These are phyloP conservation scores for Beauveria varroae DNA, from an alignment of 2,329 filamentous ascomycete species.

Conservation along the genomic window DNA sequence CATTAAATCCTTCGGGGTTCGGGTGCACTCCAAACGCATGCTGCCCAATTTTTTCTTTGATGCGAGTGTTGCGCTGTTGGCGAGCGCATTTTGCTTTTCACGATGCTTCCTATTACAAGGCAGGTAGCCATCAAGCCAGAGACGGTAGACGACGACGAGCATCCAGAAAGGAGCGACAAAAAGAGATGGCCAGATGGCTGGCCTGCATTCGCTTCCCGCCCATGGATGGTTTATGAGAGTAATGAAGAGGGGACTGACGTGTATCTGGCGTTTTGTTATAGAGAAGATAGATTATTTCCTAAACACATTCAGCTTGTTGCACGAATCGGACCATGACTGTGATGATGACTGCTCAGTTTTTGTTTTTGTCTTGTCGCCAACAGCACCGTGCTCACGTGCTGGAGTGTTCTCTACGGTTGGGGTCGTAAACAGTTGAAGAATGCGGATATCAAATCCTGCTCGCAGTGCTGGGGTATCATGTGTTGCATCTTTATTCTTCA, in stretches of 20 bases:
- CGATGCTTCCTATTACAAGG: neutral
- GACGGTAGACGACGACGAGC: neutral
- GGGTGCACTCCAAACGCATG: neutral
- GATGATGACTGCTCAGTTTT: neutral
- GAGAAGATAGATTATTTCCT: slow-evolving; percentile 1
- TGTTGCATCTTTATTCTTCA: slow-evolving; percentile 4
- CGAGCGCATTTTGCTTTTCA: neutral
- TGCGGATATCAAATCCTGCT: too few relatives aligned
- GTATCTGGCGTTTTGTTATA: slow-evolving; percentile 11
- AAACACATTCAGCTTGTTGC: neutral
- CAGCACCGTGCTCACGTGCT: neutral
- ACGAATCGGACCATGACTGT: slow-evolving; percentile 1
- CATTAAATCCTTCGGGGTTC: too few relatives aligned
- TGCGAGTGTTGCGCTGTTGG: neutral
- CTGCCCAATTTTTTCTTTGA: neutral
- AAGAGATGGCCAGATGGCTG: neutral
- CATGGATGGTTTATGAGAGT: neutral
- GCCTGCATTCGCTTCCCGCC: neutral
- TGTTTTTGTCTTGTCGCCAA: neutral
- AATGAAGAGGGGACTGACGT: neutral
- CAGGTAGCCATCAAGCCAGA: neutral
- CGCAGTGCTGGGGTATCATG: neutral
- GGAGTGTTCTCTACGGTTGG: neutral
- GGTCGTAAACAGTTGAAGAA: too few relatives aligned
- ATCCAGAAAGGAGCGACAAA: neutral